phyloP scores from a whole-genome alignment of 306 rosid genomes.

The Albizia julibrissin region DNA sequence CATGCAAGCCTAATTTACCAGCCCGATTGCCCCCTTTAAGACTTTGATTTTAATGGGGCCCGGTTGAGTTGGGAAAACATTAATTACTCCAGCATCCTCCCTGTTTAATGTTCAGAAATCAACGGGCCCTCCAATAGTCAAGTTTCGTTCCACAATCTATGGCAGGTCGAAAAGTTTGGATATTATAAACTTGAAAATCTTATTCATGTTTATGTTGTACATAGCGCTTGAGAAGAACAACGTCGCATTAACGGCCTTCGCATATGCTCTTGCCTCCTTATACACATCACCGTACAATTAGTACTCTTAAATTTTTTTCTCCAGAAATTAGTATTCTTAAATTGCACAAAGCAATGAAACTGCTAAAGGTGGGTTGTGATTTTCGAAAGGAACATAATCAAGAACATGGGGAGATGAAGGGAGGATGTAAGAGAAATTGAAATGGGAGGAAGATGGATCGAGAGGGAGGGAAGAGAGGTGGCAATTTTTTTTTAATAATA shows the following conservation, averaged over 20 bases:
- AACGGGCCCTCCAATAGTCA: constrained; percentile 65
- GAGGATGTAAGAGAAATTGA: no score
- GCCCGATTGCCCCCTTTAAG: constrained; percentile 11
- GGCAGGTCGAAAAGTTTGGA: constrained; percentile 75
- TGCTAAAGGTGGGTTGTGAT: no score
- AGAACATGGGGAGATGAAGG: no score
- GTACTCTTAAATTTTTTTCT: no score
- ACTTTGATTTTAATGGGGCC: neutral
- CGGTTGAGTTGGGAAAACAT: constrained; percentile 1
- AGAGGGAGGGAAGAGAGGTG: no score
- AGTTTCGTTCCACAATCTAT: constrained; percentile 70
- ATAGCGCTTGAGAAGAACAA: constrained; percentile 73
- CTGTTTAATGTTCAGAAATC: constrained; percentile 50
- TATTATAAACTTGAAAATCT: constrained; percentile 77
- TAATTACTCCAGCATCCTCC: neutral
- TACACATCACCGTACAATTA: neutral
- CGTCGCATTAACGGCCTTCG: constrained; percentile 69
- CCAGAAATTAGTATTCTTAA: no score
- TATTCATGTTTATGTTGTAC: constrained; percentile 70
- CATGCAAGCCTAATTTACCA: neutral
- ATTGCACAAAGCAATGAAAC: no score
- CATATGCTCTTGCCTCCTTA: constrained; percentile 86
- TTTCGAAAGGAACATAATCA: no score
- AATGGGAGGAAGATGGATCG: no score
- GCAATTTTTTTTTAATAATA: no score